Base-by-base conservation (phyloP, 257 asterid species). In the Hygrophila difformis region DNA sequence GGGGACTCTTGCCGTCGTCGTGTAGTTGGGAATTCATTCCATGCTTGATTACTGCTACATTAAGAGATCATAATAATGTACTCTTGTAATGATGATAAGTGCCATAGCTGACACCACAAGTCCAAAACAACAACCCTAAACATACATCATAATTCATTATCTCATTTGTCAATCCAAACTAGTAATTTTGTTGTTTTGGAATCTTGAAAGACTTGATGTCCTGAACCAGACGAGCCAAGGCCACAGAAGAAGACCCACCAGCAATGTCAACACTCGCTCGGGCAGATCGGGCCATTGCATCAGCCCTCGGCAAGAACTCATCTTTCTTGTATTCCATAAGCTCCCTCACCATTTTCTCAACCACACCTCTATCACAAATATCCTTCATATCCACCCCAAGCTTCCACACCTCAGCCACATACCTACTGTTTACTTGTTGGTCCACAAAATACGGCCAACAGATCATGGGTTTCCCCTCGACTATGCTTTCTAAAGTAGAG, bases 371-470 rank as follows among this genome's bases (percentile, higher is more conserved):
- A 14, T 76, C 68, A 15, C 80, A 76, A 0, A 38, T 63, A 14
- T 80, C 92, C 21, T 80, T 80, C 78, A 80, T 68, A 55, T 78
- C 80, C 53, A 72, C 28, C 1, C 84, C 84, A 0, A 76, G 0
- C 48, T 47, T 70, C 85, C 79, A 75, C 17, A 69, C 70, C 23
- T 49, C 66, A 1, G 20, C 68, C 2, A 73, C 78, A 8, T 35
- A 69, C 57, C 79, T 65, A 57, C 79, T 72, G 14, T 65, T 76
- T 44, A 72, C 69, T 17, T 36, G 68, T 31, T 72, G 84, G 39
- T 76, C 84, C 0, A 57, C 79, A 12, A 34, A 53, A 33, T 53
- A 42, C 0, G 79, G 80, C 84, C 77, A 76, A 37, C 81, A 65
- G 2, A 73, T 62, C 81, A 73, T 73, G 0, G 81, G 77, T 10